These are phyloP conservation scores for Backusella tuberculispora DNA, from an alignment of 192 early-diverging fungal genomes.

Conservation along the genomic window DNA sequence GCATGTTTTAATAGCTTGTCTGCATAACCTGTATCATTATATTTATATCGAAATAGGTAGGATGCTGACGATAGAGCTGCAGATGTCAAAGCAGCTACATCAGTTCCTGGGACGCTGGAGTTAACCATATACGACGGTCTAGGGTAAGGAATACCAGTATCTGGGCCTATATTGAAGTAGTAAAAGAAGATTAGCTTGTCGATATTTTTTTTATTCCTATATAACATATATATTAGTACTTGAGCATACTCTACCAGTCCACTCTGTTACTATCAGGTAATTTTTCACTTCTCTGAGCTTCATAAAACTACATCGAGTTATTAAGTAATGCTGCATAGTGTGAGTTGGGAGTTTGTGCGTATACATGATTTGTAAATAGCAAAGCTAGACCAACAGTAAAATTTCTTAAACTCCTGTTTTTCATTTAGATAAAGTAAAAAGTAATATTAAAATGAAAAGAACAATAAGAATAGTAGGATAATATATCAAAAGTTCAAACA, in stretches of 20 bases:
- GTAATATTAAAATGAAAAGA: neutral
- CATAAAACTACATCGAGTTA: conserved; percentile 50
- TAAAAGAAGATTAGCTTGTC: neutral
- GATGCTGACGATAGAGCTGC: conserved; percentile 54
- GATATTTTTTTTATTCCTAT: neutral
- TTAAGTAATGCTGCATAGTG: conserved; percentile 34
- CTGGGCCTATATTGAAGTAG: conserved; percentile 1
- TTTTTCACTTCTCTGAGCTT: conserved; percentile 50
- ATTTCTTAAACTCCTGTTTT: no score
- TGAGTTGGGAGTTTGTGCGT: conserved; percentile 9
- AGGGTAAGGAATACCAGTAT: conserved; percentile 42
- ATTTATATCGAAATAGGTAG: conserved; percentile 49
- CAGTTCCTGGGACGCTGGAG: conserved; percentile 46
- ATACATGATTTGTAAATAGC: neutral
- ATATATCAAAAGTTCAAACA: no score
- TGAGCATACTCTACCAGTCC: conserved; percentile 29
- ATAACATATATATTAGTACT: neutral
- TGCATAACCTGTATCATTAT: conserved; percentile 47
- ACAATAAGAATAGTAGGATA: no score
- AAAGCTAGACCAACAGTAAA: neutral
- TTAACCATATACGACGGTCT: conserved; percentile 48
- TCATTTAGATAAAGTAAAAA: neutral
- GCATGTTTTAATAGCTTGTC: conserved; percentile 47
- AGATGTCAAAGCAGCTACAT: conserved; percentile 50
- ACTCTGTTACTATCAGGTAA: conserved; percentile 47